phyloP scores from a whole-genome alignment of 2,329 filamentous ascomycete species.

The Amylocarpus encephaloides region DNA sequence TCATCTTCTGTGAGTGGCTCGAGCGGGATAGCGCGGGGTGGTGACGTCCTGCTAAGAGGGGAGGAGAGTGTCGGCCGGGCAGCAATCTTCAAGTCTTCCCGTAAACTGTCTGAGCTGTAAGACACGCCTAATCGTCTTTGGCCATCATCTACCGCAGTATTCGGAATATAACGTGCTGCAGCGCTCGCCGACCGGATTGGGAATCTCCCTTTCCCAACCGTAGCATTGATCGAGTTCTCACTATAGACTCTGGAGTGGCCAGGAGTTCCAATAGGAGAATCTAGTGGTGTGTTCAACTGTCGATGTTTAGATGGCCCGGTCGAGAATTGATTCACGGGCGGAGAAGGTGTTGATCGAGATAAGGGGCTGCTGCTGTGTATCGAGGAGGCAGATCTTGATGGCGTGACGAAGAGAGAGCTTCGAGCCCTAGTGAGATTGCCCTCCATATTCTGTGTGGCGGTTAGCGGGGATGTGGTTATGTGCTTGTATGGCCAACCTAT shows the following conservation, averaged over 20 bases:
- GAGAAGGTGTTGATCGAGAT: constrained; percentile 30
- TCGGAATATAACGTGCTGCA: constrained; percentile 42
- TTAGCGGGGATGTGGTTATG: constrained; percentile 11
- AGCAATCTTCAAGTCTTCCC: constrained; percentile 7
- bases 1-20: constrained; percentile 51
- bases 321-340: constrained; percentile 19
- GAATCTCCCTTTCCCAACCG: constrained; percentile 37
- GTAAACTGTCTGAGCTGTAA: constrained; percentile 10
- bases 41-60: constrained; percentile 18
- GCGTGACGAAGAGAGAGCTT: constrained; percentile 53
- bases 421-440: constrained; percentile 78
- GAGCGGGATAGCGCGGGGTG: constrained; percentile 33
- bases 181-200: constrained; percentile 59
- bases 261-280: constrained; percentile 32
- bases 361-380: constrained; percentile 35
- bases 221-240: constrained; percentile 48
- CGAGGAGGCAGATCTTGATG: constrained; percentile 42
- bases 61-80: constrained; percentile 11
- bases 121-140: neutral
- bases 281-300: constrained; percentile 17
- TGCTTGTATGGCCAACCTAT: neutral
- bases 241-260: constrained; percentile 56
- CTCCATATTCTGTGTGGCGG: constrained; percentile 72
- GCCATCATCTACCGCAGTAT: constrained; percentile 25
- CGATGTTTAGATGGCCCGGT: constrained; percentile 23